Base-by-base conservation (phyloP, 768 basidiomycete species). In the Cytidiella melzeri region DNA sequence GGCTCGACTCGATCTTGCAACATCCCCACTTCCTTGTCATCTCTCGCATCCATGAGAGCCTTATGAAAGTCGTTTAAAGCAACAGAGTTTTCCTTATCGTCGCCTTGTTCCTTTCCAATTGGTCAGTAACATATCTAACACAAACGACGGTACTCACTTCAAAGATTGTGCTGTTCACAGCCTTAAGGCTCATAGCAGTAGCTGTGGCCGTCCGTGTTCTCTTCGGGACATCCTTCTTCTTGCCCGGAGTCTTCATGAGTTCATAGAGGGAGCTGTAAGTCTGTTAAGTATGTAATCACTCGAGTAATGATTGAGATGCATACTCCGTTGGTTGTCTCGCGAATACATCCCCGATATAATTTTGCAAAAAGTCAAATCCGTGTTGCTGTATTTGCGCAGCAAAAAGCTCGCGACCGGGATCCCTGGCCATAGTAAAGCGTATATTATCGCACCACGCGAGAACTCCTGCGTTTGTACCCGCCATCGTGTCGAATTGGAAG, bases 211-310 rank as follows among this genome's bases (percentile, higher is more conserved):
- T 61, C 55, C 78, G 78, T 15, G 75, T 69, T 55, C 74, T 77
- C 56, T 73, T 77, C 3, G 69, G 67, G 12, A 73, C 64, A 42
- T 70, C 73, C 66, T 77, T 87, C 64, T 79, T 87, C 39, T 87
- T 77, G 25, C 85, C 82, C 12, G 89, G 89, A 1, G 90, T 92
- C 67, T 92, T 92, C 2, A 92, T 79, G 15, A 92, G 74, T 46
- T 91, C 87, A 37, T 88, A 81, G 13, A 91, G 75, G 6, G 80
- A 76, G 41, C 88, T 90, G 54, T 36, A 0, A 12, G n/a, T n/a
- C n/a, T n/a, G n/a, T n/a, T n/a, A n/a, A n/a, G n/a, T n/a, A n/a
- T n/a, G n/a, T n/a, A n/a, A n/a, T n/a, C n/a, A n/a, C n/a, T n/a
- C n/a, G n/a, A n/a, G n/a, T 7, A 15, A 34, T 15, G 15, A 53